phyloP scores from a whole-genome alignment of 768 basidiomycete species.

The Hebeloma cylindrosporum region DNA sequence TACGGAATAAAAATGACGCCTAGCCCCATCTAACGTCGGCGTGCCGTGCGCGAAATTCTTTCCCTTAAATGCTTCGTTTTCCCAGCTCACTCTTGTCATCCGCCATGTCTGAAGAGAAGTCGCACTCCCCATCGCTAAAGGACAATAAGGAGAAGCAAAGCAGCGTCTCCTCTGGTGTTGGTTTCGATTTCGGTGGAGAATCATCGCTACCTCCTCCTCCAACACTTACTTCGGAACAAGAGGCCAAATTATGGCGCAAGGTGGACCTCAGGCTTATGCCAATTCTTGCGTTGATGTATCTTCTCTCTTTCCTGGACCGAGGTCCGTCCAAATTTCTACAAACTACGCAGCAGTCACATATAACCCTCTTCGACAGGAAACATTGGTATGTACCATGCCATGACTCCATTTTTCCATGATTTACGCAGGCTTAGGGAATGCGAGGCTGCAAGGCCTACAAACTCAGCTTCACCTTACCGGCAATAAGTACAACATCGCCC shows the following conservation, averaged over 20 bases:
- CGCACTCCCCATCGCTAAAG: slow-evolving; percentile 8
- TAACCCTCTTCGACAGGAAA: slow-evolving; percentile 41
- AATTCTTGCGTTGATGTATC: slow-evolving; percentile 58
- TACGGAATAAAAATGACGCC: too few relatives aligned
- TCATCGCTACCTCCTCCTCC: slow-evolving; percentile 46
- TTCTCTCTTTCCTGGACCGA: slow-evolving; percentile 65
- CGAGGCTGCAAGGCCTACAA: slow-evolving; percentile 60
- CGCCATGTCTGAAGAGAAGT: slow-evolving; percentile 23
- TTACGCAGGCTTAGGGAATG: slow-evolving; percentile 48
- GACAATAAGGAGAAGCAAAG: slow-evolving; percentile 22
- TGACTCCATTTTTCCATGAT: neutral
- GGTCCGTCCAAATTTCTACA: slow-evolving; percentile 31
- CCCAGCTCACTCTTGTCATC: slow-evolving; percentile 2
- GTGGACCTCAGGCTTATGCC: slow-evolving; percentile 59
- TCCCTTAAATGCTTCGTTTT: slow-evolving; percentile 9
- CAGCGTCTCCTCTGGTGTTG: slow-evolving; percentile 17
- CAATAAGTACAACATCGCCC: slow-evolving; percentile 63
- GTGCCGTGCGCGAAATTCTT: neutral
- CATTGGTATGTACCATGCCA: slow-evolving; percentile 42
- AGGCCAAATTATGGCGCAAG: slow-evolving; percentile 56
- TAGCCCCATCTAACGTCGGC: too few relatives aligned
- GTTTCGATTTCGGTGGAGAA: slow-evolving; percentile 45
- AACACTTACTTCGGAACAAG: slow-evolving; percentile 44
- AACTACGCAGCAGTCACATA: neutral
- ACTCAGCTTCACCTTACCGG: slow-evolving; percentile 56